These are phyloP conservation scores for Nicotiana paniculata DNA, from an alignment of 257 asterid genomes.

Conservation along the genomic window DNA sequence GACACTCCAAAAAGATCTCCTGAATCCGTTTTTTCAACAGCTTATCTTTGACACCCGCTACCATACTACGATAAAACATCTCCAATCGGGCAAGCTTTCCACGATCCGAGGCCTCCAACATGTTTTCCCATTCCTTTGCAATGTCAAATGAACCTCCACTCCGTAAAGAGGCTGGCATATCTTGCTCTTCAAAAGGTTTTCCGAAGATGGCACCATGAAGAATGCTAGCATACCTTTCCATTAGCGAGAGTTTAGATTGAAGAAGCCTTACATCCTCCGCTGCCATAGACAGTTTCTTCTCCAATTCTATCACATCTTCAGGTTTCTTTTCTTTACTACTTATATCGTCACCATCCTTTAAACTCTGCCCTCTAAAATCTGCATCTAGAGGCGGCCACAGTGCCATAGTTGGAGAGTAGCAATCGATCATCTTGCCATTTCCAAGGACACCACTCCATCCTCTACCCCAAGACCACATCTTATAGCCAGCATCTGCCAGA, in stretches of 20 bases:
- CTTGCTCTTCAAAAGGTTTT: slow-evolving; percentile 56
- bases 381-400: slow-evolving; percentile 59
- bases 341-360: slow-evolving; percentile 6
- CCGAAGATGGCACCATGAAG: slow-evolving; percentile 82
- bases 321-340: slow-evolving; percentile 22
- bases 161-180: slow-evolving; percentile 46
- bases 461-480: slow-evolving; percentile 94
- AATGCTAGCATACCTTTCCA: slow-evolving; percentile 67
- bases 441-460: slow-evolving; percentile 92
- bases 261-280: slow-evolving; percentile 66
- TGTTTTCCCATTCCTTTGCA: slow-evolving; percentile 74
- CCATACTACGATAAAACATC: slow-evolving; percentile 68
- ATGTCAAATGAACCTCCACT: slow-evolving; percentile 47
- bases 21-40: slow-evolving; percentile 64
- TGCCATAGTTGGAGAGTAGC: slow-evolving; percentile 44
- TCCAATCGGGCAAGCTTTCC: slow-evolving; percentile 55
- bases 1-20: slow-evolving; percentile 59
- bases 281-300: slow-evolving; percentile 40
- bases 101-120: slow-evolving; percentile 70
- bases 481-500: slow-evolving; percentile 57
- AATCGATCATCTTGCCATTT: slow-evolving; percentile 45
- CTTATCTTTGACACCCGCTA: slow-evolving; percentile 73
- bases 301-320: slow-evolving; percentile 36
- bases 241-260: slow-evolving; percentile 37
- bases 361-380: slow-evolving; percentile 28